Conservation (phyloP, 225 moss, liverwort and hornwort genomes). For the Bryoerythrophyllum caledonicum region DNA sequence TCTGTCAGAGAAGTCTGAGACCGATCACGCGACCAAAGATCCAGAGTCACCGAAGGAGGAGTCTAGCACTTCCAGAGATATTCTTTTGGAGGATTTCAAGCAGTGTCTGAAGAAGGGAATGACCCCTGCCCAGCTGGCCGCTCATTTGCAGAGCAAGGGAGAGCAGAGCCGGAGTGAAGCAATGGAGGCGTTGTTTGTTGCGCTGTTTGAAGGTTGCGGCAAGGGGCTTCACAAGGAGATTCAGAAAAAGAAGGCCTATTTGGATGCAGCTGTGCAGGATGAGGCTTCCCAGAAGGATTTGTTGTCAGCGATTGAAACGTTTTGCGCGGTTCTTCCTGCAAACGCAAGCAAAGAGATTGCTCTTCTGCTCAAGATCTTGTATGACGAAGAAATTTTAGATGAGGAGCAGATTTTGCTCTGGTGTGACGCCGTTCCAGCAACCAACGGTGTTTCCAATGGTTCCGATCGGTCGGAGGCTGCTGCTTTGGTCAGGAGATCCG, state of each 20-base stretch:
- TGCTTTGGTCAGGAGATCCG: conserved; percentile 47
- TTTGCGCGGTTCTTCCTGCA: conserved; percentile 56
- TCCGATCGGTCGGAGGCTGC: conserved; percentile 31
- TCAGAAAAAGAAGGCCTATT: conserved; percentile 53
- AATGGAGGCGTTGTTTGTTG: conserved; percentile 76
- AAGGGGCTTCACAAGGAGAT: conserved; percentile 94
- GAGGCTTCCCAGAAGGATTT: conserved; percentile 66
- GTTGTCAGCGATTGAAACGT: conserved; percentile 55
- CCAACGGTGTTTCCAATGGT: conserved; percentile 35
- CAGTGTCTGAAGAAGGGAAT: conserved; percentile 68
- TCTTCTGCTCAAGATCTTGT: conserved; percentile 75
- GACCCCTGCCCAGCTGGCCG: conserved; percentile 64
- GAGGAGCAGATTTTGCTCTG: conserved; percentile 92
- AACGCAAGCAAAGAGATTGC: conserved; percentile 94
- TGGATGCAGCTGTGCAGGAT: conserved; percentile 72
- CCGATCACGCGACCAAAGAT: conserved; percentile 46
- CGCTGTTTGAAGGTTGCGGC: conserved; percentile 70
- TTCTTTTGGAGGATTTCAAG: conserved; percentile 68
- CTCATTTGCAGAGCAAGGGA: conserved; percentile 44
- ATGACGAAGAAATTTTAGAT: conserved; percentile 88
- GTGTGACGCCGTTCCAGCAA: conserved; percentile 52
- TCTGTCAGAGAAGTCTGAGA: conserved; percentile 70
- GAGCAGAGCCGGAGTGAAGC: conserved; percentile 56
- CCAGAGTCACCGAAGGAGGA: conserved; percentile 51
- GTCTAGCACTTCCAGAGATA: conserved; percentile 44